phyloP scores from a whole-genome alignment of 257 asterid genomes.

The Jaltomata sinuosa region DNA sequence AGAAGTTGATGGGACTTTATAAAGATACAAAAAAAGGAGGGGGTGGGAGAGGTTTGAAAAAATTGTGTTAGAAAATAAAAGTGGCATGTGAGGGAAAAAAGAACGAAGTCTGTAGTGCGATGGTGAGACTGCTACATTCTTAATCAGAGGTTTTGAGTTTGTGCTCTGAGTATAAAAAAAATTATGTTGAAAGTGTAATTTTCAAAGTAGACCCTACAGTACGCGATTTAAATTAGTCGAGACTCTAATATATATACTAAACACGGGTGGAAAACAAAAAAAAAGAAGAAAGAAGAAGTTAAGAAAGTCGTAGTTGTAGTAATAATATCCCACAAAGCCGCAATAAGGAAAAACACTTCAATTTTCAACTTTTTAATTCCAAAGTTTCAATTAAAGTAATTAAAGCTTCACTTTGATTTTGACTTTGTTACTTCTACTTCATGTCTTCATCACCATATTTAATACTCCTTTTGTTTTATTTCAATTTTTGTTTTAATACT shows the following conservation, averaged over 20 bases:
- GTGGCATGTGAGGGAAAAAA: slow-evolving; percentile 3
- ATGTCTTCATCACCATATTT: background rate
- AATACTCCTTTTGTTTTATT: too few relatives aligned
- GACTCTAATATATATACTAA: too few relatives aligned
- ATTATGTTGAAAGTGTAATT: too few relatives aligned
- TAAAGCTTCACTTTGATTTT: background rate
- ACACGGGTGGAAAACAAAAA: too few relatives aligned
- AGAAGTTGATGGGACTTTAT: slow-evolving; percentile 11
- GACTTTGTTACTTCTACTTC: background rate
- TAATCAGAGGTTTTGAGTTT: too few relatives aligned
- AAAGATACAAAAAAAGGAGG: background rate
- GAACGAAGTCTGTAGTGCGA: too few relatives aligned
- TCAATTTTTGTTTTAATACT: too few relatives aligned
- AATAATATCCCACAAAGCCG: background rate
- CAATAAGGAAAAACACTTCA: background rate
- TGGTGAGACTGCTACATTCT: too few relatives aligned
- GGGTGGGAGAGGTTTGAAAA: background rate
- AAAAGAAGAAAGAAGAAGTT: background rate
- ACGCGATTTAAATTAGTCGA: too few relatives aligned
- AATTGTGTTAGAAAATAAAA: background rate
- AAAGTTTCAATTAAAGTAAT: background rate
- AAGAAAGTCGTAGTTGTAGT: background rate
- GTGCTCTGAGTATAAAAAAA: too few relatives aligned
- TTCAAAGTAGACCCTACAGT: too few relatives aligned
- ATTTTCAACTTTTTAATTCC: background rate